phyloP scores from a whole-genome alignment of 306 rosid species.

The Trichosanthes truncata region DNA sequence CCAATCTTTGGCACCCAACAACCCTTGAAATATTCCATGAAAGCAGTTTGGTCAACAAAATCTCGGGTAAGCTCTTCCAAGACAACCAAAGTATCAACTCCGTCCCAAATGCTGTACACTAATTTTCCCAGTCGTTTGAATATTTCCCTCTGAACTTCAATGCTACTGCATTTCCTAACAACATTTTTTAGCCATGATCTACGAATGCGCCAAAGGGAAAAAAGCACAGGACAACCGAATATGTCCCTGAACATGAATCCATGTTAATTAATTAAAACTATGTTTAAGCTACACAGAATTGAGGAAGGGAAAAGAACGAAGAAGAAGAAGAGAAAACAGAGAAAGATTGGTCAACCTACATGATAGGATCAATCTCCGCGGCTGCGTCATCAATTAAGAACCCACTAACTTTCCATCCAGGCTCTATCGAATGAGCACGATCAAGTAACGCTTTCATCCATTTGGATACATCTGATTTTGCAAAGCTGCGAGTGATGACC shows the following conservation, averaged over 20 bases:
- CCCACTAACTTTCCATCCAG: slow-evolving; percentile 81
- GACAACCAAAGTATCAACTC: slow-evolving; percentile 32
- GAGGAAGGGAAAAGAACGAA: neutral
- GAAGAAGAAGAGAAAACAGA: slow-evolving; percentile 7
- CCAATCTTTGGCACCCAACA: slow-evolving; percentile 92
- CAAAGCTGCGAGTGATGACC: slow-evolving; percentile 87
- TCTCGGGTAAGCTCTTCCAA: slow-evolving; percentile 62
- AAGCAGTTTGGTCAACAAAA: slow-evolving; percentile 77
- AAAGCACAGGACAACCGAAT: slow-evolving; percentile 72
- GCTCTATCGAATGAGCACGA: slow-evolving; percentile 59
- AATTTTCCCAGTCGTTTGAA: slow-evolving; percentile 68
- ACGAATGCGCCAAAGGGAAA: slow-evolving; percentile 87
- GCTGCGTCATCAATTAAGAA: slow-evolving; percentile 88
- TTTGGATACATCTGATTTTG: slow-evolving; percentile 71
- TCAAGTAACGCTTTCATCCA: slow-evolving; percentile 73
- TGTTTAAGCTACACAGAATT: neutral
- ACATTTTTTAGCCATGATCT: slow-evolving; percentile 88
- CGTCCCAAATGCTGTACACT: slow-evolving; percentile 61
- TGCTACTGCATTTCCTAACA: slow-evolving; percentile 60
- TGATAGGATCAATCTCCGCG: slow-evolving; percentile 70
- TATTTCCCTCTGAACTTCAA: slow-evolving; percentile 77
- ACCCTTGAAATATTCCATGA: slow-evolving; percentile 77
- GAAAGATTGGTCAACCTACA: slow-evolving; percentile 36
- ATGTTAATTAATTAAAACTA: slow-evolving; percentile 16
- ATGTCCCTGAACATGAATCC: slow-evolving; percentile 49